phyloP scores from a whole-genome alignment of 2,329 filamentous ascomycete species.

The Penicillium brasilianum region DNA sequence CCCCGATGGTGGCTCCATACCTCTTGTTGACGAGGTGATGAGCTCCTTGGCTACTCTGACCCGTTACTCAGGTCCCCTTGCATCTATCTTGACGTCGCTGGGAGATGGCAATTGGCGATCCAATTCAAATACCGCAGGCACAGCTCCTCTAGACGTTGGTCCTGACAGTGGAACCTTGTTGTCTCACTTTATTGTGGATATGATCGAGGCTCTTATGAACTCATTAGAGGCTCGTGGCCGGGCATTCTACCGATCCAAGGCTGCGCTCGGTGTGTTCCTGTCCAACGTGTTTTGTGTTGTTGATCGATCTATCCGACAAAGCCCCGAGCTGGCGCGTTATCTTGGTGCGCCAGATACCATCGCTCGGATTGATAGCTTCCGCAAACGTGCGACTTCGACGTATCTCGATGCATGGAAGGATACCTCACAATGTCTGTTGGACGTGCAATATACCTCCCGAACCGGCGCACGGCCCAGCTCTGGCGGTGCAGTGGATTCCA shows the following conservation, averaged over 20 bases:
- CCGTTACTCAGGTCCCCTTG: constrained; percentile 81
- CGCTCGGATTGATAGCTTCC: constrained; percentile 76
- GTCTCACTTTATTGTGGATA: constrained; percentile 86
- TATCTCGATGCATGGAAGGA: constrained; percentile 92
- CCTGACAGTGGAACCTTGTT: constrained; percentile 89
- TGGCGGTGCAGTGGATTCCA: constrained; percentile 70
- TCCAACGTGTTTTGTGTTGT: constrained; percentile 86
- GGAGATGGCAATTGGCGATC: constrained; percentile 88
- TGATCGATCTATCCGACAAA: constrained; percentile 81
- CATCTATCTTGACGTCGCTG: constrained; percentile 87
- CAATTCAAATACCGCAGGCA: constrained; percentile 66
- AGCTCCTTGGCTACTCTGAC: constrained; percentile 84
- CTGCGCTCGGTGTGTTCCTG: constrained; percentile 82
- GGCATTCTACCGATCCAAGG: constrained; percentile 74
- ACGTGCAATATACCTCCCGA: constrained; percentile 89
- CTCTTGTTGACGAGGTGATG: constrained; percentile 83
- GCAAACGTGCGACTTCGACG: constrained; percentile 79
- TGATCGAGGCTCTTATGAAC: constrained; percentile 78
- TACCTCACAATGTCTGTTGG: constrained; percentile 80
- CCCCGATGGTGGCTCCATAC: constrained; percentile 75
- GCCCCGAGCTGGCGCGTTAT: constrained; percentile 72
- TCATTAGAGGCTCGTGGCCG: constrained; percentile 77
- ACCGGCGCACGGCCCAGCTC: constrained; percentile 70
- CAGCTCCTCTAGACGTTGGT: constrained; percentile 81
- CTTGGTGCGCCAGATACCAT: constrained; percentile 67